phyloP scores from a whole-genome alignment of 2,329 filamentous ascomycete genomes.

The Didymella arachidicola region DNA sequence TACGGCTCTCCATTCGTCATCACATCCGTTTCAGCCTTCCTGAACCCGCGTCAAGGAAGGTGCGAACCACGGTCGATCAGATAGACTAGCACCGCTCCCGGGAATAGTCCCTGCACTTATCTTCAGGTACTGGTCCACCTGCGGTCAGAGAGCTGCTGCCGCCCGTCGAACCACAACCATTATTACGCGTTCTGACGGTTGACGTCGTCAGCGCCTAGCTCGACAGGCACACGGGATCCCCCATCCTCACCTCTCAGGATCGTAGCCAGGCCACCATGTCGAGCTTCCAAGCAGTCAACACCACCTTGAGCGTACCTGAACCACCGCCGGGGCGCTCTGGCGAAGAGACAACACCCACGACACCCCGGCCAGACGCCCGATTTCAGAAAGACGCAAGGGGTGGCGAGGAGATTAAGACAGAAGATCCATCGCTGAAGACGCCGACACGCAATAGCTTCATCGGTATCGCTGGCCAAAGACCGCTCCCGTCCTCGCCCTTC shows the following conservation, averaged over 20 bases:
- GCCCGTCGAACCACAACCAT: conserved; percentile 2
- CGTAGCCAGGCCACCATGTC: conserved; percentile 54
- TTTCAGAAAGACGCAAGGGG: conserved; percentile 51
- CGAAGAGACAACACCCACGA: conserved; percentile 65
- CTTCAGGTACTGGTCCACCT: conserved; percentile 14
- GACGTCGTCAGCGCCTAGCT: conserved; percentile 23
- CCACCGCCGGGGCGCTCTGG: conserved; percentile 54
- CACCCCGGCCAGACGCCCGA: conserved; percentile 57
- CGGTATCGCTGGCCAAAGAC: conserved; percentile 56
- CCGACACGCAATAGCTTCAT: conserved; percentile 67
- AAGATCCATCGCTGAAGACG: conserved; percentile 61
- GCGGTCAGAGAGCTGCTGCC: conserved; percentile 6
- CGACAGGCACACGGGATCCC: conserved; percentile 6
- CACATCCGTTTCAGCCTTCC: conserved; percentile 50
- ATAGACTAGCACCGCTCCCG: conserved; percentile 24
- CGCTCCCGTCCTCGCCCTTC: conserved; percentile 55
- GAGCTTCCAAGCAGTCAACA: conserved; percentile 68
- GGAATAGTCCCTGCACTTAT: conserved; percentile 5
- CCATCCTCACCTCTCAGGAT: background rate
- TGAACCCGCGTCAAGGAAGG: conserved; percentile 32
- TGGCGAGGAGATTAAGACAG: conserved; percentile 46
- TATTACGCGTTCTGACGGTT: conserved; percentile 2
- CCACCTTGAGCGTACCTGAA: conserved; percentile 57
- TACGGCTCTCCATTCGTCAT: conserved; percentile 45
- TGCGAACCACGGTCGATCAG: conserved; percentile 30